These are phyloP conservation scores for Aspergillus ostianus DNA, from an alignment of 495 filamentous ascomycete species.

Conservation along the genomic window DNA sequence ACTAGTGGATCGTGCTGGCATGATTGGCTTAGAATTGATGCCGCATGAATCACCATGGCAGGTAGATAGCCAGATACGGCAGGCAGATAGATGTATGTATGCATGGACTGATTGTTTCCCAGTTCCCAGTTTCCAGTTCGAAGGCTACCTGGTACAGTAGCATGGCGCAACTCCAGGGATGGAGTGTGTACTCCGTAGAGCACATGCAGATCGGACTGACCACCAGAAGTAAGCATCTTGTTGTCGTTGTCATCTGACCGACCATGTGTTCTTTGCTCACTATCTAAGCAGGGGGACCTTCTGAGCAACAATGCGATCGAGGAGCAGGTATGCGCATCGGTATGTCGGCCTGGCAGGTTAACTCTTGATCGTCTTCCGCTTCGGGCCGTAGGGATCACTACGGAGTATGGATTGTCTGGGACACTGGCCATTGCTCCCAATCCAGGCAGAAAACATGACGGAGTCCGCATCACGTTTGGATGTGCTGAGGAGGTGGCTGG, in stretches of 20 bases:
- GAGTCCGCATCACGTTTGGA: background rate
- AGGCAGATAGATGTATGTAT: no score
- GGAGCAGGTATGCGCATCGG: background rate
- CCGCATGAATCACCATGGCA: no score
- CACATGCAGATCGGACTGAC: background rate
- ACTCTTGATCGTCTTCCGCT: background rate
- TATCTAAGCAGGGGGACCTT: background rate
- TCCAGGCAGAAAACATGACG: background rate
- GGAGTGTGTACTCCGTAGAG: background rate
- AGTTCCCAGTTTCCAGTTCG: background rate
- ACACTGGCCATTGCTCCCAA: background rate
- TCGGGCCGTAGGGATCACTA: background rate
- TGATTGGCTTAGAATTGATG: conserved; percentile 3
- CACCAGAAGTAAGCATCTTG: background rate
- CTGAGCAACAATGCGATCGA: conserved; percentile 6
- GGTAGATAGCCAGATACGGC: no score
- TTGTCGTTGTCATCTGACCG: background rate
- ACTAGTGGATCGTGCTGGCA: background rate
- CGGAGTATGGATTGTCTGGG: background rate
- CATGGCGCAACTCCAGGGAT: background rate
- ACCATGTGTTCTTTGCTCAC: background rate
- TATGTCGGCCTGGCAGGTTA: conserved; percentile 1
- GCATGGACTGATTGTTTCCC: no score
- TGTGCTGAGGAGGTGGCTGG: background rate
- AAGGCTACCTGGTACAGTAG: background rate